phyloP scores from a whole-genome alignment of 306 rosid genomes.

The Morella rubra region DNA sequence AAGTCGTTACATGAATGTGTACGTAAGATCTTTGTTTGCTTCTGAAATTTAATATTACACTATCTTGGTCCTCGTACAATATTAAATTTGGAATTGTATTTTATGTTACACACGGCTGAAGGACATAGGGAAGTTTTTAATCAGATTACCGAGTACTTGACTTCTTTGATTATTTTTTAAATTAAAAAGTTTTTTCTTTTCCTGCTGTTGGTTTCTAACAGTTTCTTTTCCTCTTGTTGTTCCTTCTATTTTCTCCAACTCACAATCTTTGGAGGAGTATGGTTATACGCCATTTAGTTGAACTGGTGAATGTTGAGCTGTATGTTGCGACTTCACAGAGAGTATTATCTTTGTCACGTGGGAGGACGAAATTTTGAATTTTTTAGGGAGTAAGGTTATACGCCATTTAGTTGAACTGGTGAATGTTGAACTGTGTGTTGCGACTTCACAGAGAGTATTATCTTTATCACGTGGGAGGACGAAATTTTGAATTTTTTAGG shows the following conservation, averaged over 20 bases:
- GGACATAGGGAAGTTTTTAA: not conserved
- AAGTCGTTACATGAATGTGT: not conserved
- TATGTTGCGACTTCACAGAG: not conserved
- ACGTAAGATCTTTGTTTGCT: constrained; percentile 16
- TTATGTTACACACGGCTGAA: not conserved
- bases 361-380: not conserved
- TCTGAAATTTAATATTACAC: constrained; percentile 6
- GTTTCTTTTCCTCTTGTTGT: not conserved
- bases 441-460: not conserved
- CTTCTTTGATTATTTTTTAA: not conserved
- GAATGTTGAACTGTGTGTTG: not conserved
- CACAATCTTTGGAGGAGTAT: constrained; percentile 5
- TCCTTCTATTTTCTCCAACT: not conserved
- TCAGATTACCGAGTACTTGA: not conserved
- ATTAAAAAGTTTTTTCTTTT: not conserved
- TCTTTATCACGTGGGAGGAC: not conserved
- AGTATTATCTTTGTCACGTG: not conserved
- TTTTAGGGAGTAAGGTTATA: not conserved
- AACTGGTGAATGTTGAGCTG: not conserved
- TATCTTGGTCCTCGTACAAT: not conserved
- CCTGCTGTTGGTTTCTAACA: not conserved
- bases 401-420: not conserved
- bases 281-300: not conserved
- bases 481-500: not conserved
- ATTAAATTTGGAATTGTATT: not conserved